These are phyloP conservation scores for Fusarium gaditjirri DNA, from an alignment of 2,329 filamentous ascomycete species.

Conservation along the genomic window DNA sequence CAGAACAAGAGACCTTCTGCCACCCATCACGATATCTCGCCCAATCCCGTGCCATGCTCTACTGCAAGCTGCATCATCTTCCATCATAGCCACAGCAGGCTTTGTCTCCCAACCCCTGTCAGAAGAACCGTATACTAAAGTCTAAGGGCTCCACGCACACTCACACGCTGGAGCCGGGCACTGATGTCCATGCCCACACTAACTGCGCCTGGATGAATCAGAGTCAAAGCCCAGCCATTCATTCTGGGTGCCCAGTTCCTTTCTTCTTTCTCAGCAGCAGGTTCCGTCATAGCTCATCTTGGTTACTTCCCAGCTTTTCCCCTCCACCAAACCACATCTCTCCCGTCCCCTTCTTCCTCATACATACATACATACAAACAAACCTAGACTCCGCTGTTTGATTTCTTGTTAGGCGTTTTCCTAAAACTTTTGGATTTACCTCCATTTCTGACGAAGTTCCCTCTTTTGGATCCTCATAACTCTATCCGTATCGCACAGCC, in stretches of 20 bases:
- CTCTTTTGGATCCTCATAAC: slow-evolving; percentile 14
- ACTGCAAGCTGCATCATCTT: slow-evolving; percentile 35
- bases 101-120: slow-evolving; percentile 23
- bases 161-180: slow-evolving; percentile 12
- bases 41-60: slow-evolving; percentile 33
- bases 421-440: slow-evolving; percentile 2
- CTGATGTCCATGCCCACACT: slow-evolving; percentile 7
- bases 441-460: not conserved
- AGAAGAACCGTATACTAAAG: slow-evolving; percentile 10
- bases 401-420: slow-evolving; percentile 34
- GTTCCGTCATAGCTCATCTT: slow-evolving; percentile 41
- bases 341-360: slow-evolving; percentile 22
- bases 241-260: slow-evolving; percentile 22
- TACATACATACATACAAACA: slow-evolving; percentile 34
- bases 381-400: slow-evolving; percentile 32
- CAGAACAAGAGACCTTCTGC: slow-evolving; percentile 39
- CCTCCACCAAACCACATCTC: slow-evolving; percentile 20
- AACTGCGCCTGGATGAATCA: slow-evolving; percentile 2
- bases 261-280: slow-evolving; percentile 21
- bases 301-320: slow-evolving; percentile 27
- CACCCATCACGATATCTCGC: slow-evolving; percentile 25
- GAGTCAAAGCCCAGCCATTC: slow-evolving; percentile 24
- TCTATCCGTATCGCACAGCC: slow-evolving; percentile 9
- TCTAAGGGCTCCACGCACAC: slow-evolving; percentile 32
- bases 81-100: slow-evolving; percentile 40